Base-by-base conservation (phyloP, 2,329 filamentous ascomycete genomes). In the Hypoxylon sp. region DNA sequence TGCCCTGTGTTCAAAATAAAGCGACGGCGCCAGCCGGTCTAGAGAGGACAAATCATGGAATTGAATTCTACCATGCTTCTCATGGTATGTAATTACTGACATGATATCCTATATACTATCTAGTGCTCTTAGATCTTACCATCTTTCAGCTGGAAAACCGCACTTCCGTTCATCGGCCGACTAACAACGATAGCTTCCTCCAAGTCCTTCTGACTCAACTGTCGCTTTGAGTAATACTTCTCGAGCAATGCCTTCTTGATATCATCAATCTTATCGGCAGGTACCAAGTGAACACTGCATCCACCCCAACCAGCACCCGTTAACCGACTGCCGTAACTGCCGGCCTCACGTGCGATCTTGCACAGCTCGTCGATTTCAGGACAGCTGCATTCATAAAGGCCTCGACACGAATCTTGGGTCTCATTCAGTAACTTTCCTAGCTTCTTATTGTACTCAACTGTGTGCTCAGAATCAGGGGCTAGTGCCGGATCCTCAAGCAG, bases 251-350 rank as follows among this genome's bases (percentile, higher is more conserved):
- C 93, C 75, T 87, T 85, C 78, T 88, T 93, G 21, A 99, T 92
- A 25, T 83, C 87, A 4, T 91, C 89, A 0, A 98, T 91, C 80
- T 91, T 95, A 75, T 93, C 87, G 63, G 89, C 92, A 0, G 95
- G 92, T 57, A 98, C 91, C 63, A 99, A 86, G 82, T 99, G 96
- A 63, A 99, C 95, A 67, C 89, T 96, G 82, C 96, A 98, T 2
- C 96, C 96, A 68, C 96, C 96, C 96, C 96, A 99, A 2, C 96
- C 96, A 0, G 96, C 96, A 41, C 96, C 96, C 0, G 95, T 98
- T 73, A 98, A 82, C 25, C 95, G 85, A 73, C 92, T 94, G 28
- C 95, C 96, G 77, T 93, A 94, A 17, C 92, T 89, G 1, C 96
- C 96, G 0, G 92, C 92, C 14, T 83, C 85, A 28, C 90, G 86